Conservation (phyloP, 805 yeast genomes). For the Saccharomycopsis sp. region DNA sequence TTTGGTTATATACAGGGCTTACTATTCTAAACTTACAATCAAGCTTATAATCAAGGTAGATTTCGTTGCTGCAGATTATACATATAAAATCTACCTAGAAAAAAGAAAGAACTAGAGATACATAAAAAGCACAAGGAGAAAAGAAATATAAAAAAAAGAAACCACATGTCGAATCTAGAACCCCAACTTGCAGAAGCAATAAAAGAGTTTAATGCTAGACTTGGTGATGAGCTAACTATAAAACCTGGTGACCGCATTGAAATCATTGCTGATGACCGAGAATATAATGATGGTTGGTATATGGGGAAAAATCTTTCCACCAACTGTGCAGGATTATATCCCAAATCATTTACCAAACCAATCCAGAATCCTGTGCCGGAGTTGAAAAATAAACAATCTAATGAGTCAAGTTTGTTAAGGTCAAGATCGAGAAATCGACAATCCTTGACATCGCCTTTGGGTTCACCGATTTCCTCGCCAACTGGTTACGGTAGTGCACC, state of each 20-base stretch:
- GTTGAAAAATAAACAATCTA: slow-evolving; percentile 7
- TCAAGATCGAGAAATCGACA: slow-evolving; percentile 53
- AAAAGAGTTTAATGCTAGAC: slow-evolving; percentile 79
- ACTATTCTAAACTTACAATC: too few species aligned
- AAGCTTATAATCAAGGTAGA: too few species aligned
- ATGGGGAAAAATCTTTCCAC: slow-evolving; percentile 76
- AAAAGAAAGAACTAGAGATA: background rate
- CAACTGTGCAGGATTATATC: slow-evolving; percentile 79
- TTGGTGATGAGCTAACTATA: slow-evolving; percentile 83
- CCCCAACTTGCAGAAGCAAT: slow-evolving; percentile 39
- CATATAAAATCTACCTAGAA: background rate
- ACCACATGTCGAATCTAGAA: slow-evolving; percentile 3
- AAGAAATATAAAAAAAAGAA: too few species aligned
- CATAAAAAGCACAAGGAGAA: background rate
- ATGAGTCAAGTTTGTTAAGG: slow-evolving; percentile 36
- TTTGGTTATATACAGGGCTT: too few species aligned
- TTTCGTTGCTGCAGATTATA: background rate
- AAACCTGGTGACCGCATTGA: slow-evolving; percentile 80
- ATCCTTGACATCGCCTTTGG: slow-evolving; percentile 21
- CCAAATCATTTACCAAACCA: slow-evolving; percentile 76
- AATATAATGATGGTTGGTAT: slow-evolving; percentile 96
- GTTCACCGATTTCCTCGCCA: slow-evolving; percentile 12
- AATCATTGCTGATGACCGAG: slow-evolving; percentile 87
- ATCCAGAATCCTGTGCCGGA: slow-evolving; percentile 24
- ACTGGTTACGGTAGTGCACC: background rate